Evolutionary conservation across 495 filamentous ascomycete species (phyloP).

Genomic region (Penicillium coprophilum): DNA sequence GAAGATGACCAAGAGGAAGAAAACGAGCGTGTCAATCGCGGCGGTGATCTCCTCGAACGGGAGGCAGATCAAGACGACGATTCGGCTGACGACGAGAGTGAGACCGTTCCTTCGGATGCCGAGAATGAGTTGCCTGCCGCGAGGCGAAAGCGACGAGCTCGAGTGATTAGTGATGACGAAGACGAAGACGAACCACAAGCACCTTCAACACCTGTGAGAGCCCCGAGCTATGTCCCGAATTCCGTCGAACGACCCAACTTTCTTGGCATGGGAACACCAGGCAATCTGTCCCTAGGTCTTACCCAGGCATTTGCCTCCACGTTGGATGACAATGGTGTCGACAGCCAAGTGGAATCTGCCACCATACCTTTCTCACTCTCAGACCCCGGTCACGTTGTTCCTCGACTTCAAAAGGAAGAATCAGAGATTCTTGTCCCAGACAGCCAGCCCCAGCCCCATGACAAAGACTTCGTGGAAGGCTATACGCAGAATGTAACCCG

Average conservation of each 20-base stretch:
- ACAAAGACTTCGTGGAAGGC: slow-evolving; percentile 32
- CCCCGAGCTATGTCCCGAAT: slow-evolving; percentile 24
- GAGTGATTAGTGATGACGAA: slow-evolving; percentile 53
- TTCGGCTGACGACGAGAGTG: slow-evolving; percentile 32
- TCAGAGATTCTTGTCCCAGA: slow-evolving; percentile 62
- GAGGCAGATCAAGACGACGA: slow-evolving; percentile 45
- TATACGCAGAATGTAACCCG: slow-evolving; percentile 36
- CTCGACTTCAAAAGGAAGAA: slow-evolving; percentile 43
- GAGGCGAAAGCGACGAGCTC: slow-evolving; percentile 41
- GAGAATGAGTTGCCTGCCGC: slow-evolving; percentile 26
- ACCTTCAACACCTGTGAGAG: slow-evolving; percentile 37
- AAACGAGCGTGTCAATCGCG: slow-evolving; percentile 40
- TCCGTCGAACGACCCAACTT: slow-evolving; percentile 48
- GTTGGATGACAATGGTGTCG: slow-evolving; percentile 62
- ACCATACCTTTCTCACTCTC: slow-evolving; percentile 51
- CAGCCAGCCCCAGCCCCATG: slow-evolving; percentile 53
- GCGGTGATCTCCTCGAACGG: slow-evolving; percentile 34
- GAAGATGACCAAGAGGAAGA: slow-evolving; percentile 40
- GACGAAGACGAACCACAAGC: slow-evolving; percentile 44
- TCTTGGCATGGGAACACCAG: slow-evolving; percentile 53
- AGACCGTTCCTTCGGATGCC: slow-evolving; percentile 25
- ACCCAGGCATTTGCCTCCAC: slow-evolving; percentile 94
- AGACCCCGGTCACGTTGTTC: slow-evolving; percentile 49
- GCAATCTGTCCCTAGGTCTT: slow-evolving; percentile 65
- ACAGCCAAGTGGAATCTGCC: slow-evolving; percentile 41